phyloP scores from a whole-genome alignment of 345 rosid species.

The Salix koriyanagi region DNA sequence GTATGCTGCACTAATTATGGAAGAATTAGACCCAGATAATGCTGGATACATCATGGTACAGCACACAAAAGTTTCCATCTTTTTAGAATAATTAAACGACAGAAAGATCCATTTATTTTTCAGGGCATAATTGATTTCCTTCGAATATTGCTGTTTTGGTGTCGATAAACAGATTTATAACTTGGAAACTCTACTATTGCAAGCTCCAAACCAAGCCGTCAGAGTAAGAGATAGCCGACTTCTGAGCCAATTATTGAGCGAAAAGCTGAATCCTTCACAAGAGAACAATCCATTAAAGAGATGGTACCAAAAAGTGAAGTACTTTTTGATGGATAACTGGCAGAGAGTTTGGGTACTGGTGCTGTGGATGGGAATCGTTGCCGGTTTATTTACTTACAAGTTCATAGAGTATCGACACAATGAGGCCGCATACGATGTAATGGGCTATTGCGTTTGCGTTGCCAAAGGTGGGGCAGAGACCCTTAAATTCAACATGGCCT shows the following conservation, averaged over 20 bases:
- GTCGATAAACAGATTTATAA: constrained; percentile 43
- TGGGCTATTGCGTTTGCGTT: constrained; percentile 82
- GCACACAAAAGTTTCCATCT: not conserved
- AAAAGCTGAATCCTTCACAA: constrained; percentile 69
- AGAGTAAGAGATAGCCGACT: constrained; percentile 57
- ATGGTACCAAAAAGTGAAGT: constrained; percentile 41
- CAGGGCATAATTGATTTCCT: not conserved
- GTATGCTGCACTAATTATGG: constrained; percentile 83
- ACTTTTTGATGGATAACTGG: constrained; percentile 78
- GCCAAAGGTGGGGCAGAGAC: constrained; percentile 94
- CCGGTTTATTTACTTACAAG: constrained; percentile 65
- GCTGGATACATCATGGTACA: constrained; percentile 75
- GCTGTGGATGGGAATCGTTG: constrained; percentile 58
- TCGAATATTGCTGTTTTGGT: not conserved
- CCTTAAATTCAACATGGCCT: constrained; percentile 82
- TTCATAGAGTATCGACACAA: constrained; percentile 59
- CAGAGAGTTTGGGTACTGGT: constrained; percentile 75
- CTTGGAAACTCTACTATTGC: constrained; percentile 65
- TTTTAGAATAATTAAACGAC: not conserved
- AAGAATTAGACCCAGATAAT: constrained; percentile 81
- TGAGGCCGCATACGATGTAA: constrained; percentile 43
- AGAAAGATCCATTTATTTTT: not conserved
- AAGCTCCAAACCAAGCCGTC: constrained; percentile 79
- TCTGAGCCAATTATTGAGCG: constrained; percentile 74
- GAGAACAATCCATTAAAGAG: constrained; percentile 49